Conservation (phyloP, 192 early-diverging fungal species). For the Mortierella claussenii region DNA sequence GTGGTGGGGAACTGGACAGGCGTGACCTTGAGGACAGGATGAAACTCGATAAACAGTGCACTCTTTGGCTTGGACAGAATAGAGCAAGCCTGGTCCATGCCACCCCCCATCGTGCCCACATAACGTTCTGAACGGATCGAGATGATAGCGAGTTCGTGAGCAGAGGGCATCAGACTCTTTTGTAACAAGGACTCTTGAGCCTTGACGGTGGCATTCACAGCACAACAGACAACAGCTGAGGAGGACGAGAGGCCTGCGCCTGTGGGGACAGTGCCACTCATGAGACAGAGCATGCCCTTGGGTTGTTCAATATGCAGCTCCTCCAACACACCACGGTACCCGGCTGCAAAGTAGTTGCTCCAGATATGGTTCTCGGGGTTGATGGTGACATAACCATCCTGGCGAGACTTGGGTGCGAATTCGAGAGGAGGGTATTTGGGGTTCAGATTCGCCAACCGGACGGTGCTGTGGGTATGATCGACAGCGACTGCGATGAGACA, state of each 20-base stretch:
- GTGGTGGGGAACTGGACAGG: conserved; percentile 74
- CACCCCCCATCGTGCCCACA: conserved; percentile 79
- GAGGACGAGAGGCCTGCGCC: conserved; percentile 90
- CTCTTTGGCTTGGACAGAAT: conserved; percentile 77
- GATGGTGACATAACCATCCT: conserved; percentile 74
- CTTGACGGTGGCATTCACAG: conserved; percentile 73
- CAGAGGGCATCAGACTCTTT: conserved; percentile 22
- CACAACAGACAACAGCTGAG: conserved; percentile 84
- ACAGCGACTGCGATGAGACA: conserved; percentile 67
- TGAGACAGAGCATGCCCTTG: conserved; percentile 74
- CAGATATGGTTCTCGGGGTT: conserved; percentile 71
- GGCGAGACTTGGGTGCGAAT: conserved; percentile 56
- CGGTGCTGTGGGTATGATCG: conserved; percentile 33
- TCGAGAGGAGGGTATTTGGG: conserved; percentile 60
- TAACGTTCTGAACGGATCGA: conserved; percentile 87
- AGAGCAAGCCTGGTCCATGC: conserved; percentile 94
- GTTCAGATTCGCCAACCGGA: conserved; percentile 67
- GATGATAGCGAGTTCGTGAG: conserved; percentile 69
- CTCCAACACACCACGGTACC: conserved; percentile 80
- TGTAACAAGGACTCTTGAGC: conserved; percentile 58
- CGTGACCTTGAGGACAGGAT: conserved; percentile 71
- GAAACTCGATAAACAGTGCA: conserved; percentile 84
- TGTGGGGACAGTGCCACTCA: conserved; percentile 84
- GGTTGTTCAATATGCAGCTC: conserved; percentile 52
- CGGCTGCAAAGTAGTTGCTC: conserved; percentile 95